Percentiles rank a stretch among this genome's conserved stretches.
These are phyloP conservation scores for Leavenworthia alabamica DNA, from an alignment of 345 rosid genomes.

Conservation along the genomic window DNA sequence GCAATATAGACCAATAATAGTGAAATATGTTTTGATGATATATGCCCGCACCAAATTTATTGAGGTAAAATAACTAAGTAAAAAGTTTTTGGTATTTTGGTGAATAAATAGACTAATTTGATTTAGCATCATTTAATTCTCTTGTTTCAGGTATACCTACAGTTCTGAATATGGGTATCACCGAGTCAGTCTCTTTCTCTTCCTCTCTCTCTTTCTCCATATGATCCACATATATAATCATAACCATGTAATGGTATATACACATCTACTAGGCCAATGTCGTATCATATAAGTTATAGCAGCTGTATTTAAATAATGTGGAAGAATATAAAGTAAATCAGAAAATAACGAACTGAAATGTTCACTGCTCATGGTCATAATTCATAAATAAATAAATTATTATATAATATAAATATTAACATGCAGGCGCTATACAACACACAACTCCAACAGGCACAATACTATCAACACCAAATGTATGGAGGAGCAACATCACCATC, in stretches of 20 bases:
- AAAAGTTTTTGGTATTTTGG: not conserved
- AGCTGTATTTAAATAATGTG: too few relatives aligned
- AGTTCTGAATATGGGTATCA: slow-evolving; percentile 71
- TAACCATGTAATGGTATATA: not conserved
- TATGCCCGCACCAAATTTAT: slow-evolving; percentile 10
- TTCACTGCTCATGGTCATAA: too few relatives aligned
- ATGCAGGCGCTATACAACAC: slow-evolving; percentile 59
- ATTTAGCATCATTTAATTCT: slow-evolving; percentile 25
- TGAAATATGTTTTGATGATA: slow-evolving; percentile 2
- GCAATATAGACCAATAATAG: slow-evolving; percentile 9
- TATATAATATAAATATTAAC: too few relatives aligned
- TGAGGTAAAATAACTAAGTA: not conserved
- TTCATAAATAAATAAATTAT: too few relatives aligned
- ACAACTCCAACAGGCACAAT: slow-evolving; percentile 59
- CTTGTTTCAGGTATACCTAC: slow-evolving; percentile 57
- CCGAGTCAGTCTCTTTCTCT: slow-evolving; percentile 44
- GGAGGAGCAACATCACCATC: slow-evolving; percentile 40
- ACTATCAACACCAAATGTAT: slow-evolving; percentile 61
- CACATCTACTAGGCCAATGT: too few relatives aligned
- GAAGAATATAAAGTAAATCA: not conserved
- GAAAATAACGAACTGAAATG: too few relatives aligned
- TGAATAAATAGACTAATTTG: slow-evolving; percentile 16
- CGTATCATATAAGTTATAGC: too few relatives aligned
- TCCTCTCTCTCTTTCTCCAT: not conserved
- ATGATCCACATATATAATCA: not conserved